Evolutionary conservation across 805 yeast species (phyloP), one percentile per base, ranked within the genome.

Genomic region (Groenewaldozyma tartarivorans): DNA sequence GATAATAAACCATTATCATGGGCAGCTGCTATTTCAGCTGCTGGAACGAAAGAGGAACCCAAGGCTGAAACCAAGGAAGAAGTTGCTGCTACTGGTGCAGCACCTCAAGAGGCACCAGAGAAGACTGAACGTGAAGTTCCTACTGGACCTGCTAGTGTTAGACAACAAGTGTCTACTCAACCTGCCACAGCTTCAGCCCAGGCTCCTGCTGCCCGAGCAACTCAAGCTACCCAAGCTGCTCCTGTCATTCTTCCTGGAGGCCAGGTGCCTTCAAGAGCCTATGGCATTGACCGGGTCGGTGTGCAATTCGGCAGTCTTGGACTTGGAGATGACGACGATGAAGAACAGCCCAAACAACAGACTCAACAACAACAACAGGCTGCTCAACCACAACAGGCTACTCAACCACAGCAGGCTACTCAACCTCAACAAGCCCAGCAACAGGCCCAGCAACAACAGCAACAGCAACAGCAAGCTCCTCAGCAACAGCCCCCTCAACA

Each of bases 261-360:
- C 30, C 64, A 72, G 35, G 29, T 24, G 7, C 29, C 29, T 9
- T 24, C 29, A 7, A 26, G 40, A 20, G 39, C 50, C 26, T 58
- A 55, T 47, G 64, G 70, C 42, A 57, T 68, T 40, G 65, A 63
- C 53, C 61, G 71, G 37, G 71, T 73, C 21, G 79, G 77, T 48
- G 77, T 78, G 32, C 76, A 80, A 26, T 77, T 78, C 52, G 84
- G 84, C 42, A 73, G 80, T 9, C 63, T 76, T 49, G 60, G 71
- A 20, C 61, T 73, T 43, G 66, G 63, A 35, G 73, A 68, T 24
- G 67, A 64, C 21, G 68, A 63, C 39, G 55, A 55, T 32, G 60
- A 56, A 33, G 57, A 53, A 48, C 46, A 53, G 45, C 46, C 53
- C 16, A 44, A 45, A 20, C 42, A 21, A 15, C 46, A 36, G 24